Evolutionary conservation across 225 moss, liverwort and hornwort genomes (phyloP), one percentile per base, ranked within the genome.

Genomic region (Thuidium tamariscinum): DNA sequence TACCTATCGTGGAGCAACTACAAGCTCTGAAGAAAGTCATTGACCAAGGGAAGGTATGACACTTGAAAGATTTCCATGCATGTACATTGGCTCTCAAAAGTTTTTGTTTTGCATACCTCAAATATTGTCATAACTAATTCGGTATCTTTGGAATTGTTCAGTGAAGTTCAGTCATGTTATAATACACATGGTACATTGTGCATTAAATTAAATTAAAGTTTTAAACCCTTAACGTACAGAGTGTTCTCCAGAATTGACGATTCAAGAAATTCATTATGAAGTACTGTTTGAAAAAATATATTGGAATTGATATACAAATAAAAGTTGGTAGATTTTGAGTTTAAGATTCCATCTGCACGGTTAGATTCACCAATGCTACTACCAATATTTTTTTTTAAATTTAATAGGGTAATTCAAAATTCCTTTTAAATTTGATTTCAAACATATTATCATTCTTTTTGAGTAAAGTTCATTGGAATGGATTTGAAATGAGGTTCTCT

Each of bases 1-100:
- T 93, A 51, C 94, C 95, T 67, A 89, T 97, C 6, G 92, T 75
- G 42, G 94, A 97, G 78, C 97, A 97, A 84, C 88, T 96, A 44
- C 87, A 94, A 91, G 95, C 93, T 46, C 87, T 96, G 78, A 93
- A 97, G 89, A 94, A 94, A 79, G 76, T 96, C 51, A 89, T 97
- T 77, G 90, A 95, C 83, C 93, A 93, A 91, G 97, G 97, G 73
- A 97, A 97, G 95, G 97, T 96, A 91, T 56, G 82, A 80, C 34
- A 17, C 34, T 63, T 46, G 42, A 59, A 57, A 71, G 72, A 59
- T 60, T 10, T 76, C 64, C 44, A 51, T 51, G 3, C 25, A 18
- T 26, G 61, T 84, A 37, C 60, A 26, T 13, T 29, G 60, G 2
- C n/a, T 49, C 52, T 63, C 22, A 44, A 37, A 36, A 27, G 48